Conservation (phyloP, 352 stramenopile genomes). For the Globisporangium recalcitrans region DNA sequence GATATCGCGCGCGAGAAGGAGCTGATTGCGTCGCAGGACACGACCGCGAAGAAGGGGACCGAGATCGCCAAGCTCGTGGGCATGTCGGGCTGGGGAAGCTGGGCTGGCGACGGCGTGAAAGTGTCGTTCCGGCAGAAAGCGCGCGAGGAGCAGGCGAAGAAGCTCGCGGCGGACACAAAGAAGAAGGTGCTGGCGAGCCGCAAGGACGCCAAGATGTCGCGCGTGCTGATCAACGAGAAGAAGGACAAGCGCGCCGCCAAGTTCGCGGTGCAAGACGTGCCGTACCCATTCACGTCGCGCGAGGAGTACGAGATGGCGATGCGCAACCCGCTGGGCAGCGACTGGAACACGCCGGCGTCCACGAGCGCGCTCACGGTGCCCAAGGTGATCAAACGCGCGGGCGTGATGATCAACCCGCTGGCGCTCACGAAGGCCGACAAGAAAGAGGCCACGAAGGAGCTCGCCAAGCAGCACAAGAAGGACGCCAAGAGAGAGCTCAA, state of each 20-base stretch:
- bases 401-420: constrained; percentile 93
- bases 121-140: constrained; percentile 81
- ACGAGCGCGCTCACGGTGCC: constrained; percentile 92
- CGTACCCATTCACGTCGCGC: constrained; percentile 96
- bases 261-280: constrained; percentile 87
- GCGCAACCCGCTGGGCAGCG: constrained; percentile 89
- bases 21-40: constrained; percentile 52
- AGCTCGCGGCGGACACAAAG: constrained; percentile 62
- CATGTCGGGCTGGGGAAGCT: constrained; percentile 90
- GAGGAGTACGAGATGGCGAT: constrained; percentile 98
- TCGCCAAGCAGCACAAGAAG: constrained; percentile 79
- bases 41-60: constrained; percentile 64
- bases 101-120: constrained; percentile 77
- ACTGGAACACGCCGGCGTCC: constrained; percentile 92
- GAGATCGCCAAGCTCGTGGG: constrained; percentile 77
- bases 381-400: constrained; percentile 90
- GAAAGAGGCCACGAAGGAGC: constrained; percentile 75
- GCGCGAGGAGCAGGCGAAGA: constrained; percentile 76
- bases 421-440: constrained; percentile 81
- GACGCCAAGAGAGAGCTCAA: constrained; percentile 70
- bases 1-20: constrained; percentile 95
- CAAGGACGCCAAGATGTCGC: constrained; percentile 66
- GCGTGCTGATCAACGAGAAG: constrained; percentile 85
- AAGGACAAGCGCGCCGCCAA: constrained; percentile 87
- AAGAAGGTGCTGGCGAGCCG: constrained; percentile 58